These are phyloP conservation scores for Dictyostelium capitatum DNA, from an alignment of 78 protist genomes.

Conservation along the genomic window DNA sequence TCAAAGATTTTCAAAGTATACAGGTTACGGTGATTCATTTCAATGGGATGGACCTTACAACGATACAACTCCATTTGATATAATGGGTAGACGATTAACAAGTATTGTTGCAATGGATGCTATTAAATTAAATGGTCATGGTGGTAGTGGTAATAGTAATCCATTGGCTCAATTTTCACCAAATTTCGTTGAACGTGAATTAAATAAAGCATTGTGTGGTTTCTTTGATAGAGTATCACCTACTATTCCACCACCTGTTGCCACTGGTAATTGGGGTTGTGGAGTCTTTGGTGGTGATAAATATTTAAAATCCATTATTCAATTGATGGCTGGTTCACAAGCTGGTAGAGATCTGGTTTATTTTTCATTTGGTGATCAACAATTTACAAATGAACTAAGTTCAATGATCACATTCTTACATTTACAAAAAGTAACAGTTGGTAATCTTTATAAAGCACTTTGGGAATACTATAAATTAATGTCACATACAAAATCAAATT, in stretches of 20 bases:
- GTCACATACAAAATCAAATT: conserved; percentile 47
- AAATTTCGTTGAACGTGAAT: conserved; percentile 50
- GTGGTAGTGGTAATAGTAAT: conserved; percentile 3
- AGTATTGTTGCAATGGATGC: conserved; percentile 87
- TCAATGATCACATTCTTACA: conserved; percentile 26
- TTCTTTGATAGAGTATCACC: conserved; percentile 46
- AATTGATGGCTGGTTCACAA: conserved; percentile 80
- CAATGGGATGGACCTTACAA: conserved; percentile 55
- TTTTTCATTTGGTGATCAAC: conserved; percentile 77
- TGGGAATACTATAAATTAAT: conserved; percentile 67
- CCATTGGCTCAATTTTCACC: conserved; percentile 13
- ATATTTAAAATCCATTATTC: conserved; percentile 83
- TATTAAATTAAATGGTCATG: not conserved
- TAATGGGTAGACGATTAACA: conserved; percentile 43
- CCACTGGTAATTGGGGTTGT: conserved; percentile 93
- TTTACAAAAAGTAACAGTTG: conserved; percentile 29
- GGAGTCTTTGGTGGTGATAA: conserved; percentile 91
- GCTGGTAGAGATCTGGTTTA: conserved; percentile 58
- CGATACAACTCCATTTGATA: conserved; percentile 41
- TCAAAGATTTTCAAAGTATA: conserved; percentile 77
- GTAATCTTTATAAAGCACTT: conserved; percentile 45
- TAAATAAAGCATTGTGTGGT: conserved; percentile 80
- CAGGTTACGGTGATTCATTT: conserved; percentile 77
- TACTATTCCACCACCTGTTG: conserved; percentile 20
- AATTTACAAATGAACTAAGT: conserved; percentile 63